Conservation (phyloP, 2,329 filamentous ascomycete genomes). For the Ploettnerulaceae sp. region DNA sequence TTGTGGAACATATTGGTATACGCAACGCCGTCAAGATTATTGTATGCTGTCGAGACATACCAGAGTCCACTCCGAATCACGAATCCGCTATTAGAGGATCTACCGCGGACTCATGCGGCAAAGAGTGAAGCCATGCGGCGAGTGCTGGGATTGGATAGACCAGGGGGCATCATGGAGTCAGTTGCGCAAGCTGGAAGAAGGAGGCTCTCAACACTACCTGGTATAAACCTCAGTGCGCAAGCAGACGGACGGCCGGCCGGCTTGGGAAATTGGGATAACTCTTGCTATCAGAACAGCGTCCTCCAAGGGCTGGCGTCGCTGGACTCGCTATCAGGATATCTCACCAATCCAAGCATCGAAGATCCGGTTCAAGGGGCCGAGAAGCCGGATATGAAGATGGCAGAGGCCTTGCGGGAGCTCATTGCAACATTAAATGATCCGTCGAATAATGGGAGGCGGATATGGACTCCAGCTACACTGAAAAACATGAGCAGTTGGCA, state of each 20-base stretch:
- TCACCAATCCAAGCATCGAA: constrained; percentile 44
- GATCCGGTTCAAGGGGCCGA: constrained; percentile 16
- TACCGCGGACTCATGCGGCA: constrained; percentile 44
- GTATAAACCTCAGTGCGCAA: constrained; percentile 38
- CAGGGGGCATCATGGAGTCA: constrained; percentile 49
- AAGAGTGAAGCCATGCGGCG: constrained; percentile 63
- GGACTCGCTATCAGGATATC: constrained; percentile 61
- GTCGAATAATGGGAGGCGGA: constrained; percentile 64
- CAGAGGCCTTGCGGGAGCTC: constrained; percentile 45
- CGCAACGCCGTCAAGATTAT: constrained; percentile 49
- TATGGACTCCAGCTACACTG: constrained; percentile 77
- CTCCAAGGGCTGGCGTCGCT: constrained; percentile 80
- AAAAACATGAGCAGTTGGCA: constrained; percentile 95
- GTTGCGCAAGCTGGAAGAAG: constrained; percentile 55
- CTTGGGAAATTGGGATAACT: constrained; percentile 88
- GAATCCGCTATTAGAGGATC: constrained; percentile 36
- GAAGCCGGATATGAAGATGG: constrained; percentile 30
- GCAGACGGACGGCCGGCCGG: constrained; percentile 53
- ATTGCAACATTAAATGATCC: constrained; percentile 66
- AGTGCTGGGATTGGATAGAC: constrained; percentile 54
- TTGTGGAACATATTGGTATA: constrained; percentile 59
- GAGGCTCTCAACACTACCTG: constrained; percentile 45
- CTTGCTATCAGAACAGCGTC: constrained; percentile 96
- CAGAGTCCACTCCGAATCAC: constrained; percentile 41
- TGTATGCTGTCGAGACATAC: constrained; percentile 51